Conservation (phyloP, 306 rosid genomes). For the Gleditsia sinensis region DNA sequence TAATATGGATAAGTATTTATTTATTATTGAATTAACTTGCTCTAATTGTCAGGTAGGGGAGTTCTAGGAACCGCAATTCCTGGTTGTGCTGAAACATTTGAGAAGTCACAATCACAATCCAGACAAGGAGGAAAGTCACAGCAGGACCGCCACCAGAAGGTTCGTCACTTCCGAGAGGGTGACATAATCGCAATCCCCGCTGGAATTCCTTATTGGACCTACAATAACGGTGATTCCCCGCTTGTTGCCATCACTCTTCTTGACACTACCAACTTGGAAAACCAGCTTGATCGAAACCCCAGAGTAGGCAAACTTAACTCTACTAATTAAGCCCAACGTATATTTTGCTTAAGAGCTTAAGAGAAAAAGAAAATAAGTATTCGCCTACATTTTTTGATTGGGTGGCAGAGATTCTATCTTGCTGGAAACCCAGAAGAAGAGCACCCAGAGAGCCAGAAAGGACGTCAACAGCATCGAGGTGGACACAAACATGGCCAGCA, state of each 20-base stretch:
- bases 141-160: slow-evolving; percentile 39
- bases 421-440: slow-evolving; percentile 34
- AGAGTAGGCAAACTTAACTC: slow-evolving; percentile 5
- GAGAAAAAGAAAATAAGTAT: too few species aligned
- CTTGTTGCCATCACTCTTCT: slow-evolving; percentile 29
- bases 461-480: not conserved
- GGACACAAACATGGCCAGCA: not conserved
- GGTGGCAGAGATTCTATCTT: slow-evolving; percentile 36
- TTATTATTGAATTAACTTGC: too few species aligned
- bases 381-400: too few species aligned
- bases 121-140: not conserved
- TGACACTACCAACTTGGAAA: slow-evolving; percentile 1
- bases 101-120: slow-evolving; percentile 2
- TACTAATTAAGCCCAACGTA: not conserved
- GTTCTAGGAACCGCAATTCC: slow-evolving; percentile 11
- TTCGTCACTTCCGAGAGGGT: slow-evolving; percentile 22
- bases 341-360: too few species aligned
- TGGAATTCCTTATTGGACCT: slow-evolving; percentile 45
- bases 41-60: slow-evolving; percentile 39
- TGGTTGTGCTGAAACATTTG: slow-evolving; percentile 30
- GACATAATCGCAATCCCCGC: slow-evolving; percentile 35
- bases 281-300: slow-evolving; percentile 35
- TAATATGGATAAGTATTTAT: too few species aligned
- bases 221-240: slow-evolving; percentile 8
- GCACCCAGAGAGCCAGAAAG: slow-evolving; percentile 3